Percentiles rank a stretch among this genome's conserved stretches.
phyloP scores from a whole-genome alignment of 768 basidiomycete genomes.

The Russula ochroleuca region DNA sequence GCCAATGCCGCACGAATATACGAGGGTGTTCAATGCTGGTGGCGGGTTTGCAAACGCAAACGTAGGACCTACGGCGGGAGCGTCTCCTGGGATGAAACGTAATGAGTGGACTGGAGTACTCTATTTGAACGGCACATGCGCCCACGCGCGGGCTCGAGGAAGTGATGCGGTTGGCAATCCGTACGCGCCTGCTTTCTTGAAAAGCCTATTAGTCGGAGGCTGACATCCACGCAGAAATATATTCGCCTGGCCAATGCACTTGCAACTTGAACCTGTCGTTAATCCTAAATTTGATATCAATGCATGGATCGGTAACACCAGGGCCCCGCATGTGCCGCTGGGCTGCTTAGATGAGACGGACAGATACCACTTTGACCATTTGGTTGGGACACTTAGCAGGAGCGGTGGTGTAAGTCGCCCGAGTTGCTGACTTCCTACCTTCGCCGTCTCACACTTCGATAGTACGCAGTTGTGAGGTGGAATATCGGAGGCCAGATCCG shows the following conservation, averaged over 20 bases:
- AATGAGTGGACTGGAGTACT: neutral
- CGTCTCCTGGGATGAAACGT: no score
- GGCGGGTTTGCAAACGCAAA: no score
- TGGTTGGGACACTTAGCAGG: constrained; percentile 3
- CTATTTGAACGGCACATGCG: neutral
- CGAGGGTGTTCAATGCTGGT: no score
- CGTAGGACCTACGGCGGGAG: no score
- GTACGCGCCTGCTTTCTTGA: neutral
- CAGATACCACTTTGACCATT: neutral
- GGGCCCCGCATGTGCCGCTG: neutral
- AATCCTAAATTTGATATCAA: neutral
- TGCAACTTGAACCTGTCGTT: constrained; percentile 2
- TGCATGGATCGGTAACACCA: neutral
- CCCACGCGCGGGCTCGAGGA: neutral
- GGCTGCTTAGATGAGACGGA: neutral
- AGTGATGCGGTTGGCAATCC: neutral
- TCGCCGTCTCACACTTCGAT: neutral
- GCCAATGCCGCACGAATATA: no score
- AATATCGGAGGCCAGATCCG: no score
- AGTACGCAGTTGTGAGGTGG: constrained; percentile 11
- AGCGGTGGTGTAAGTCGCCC: constrained; percentile 3
- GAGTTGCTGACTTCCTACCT: no score
- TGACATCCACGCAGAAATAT: neutral
- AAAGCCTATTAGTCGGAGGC: no score
- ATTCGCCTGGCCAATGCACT: neutral